Evolutionary conservation across 1,139 yeast genomes (phyloP).

Genomic region (Hyphopichia buzzinii): DNA sequence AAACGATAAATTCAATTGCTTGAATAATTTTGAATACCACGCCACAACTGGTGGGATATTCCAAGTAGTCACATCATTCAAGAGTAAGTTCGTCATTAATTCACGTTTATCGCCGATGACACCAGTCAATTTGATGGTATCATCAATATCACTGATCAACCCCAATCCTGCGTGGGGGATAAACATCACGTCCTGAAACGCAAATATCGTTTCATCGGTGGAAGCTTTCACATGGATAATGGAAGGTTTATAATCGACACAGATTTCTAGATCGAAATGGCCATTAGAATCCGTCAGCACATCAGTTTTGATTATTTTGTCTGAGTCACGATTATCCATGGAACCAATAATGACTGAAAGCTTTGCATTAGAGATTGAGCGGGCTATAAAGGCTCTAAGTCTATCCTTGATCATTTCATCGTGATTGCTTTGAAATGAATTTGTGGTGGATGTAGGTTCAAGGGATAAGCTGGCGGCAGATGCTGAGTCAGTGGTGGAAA

Average conservation of each 20-base stretch:
- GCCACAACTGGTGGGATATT: conserved; percentile 68
- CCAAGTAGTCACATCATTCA: conserved; percentile 64
- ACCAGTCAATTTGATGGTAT: conserved; percentile 88
- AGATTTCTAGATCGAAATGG: conserved; percentile 48
- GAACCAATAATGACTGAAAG: conserved; percentile 54
- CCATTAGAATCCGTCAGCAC: conserved; percentile 60
- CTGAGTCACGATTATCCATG: conserved; percentile 18
- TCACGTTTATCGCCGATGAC: conserved; percentile 85
- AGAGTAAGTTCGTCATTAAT: conserved; percentile 72
- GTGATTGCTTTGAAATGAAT: conserved; percentile 8
- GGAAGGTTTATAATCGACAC: conserved; percentile 55
- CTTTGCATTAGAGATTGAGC: conserved; percentile 54
- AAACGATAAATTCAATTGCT: conserved; percentile 48
- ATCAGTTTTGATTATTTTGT: conserved; percentile 20
- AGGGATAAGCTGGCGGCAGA: conserved; percentile 7
- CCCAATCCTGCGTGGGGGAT: conserved; percentile 57
- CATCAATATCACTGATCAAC: conserved; percentile 90
- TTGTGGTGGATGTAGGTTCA: conserved; percentile 6
- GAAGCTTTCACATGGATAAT: conserved; percentile 41
- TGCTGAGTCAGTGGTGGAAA: conserved; percentile 8
- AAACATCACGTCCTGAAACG: conserved; percentile 43
- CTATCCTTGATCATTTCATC: conserved; percentile 52
- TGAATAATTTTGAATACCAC: conserved; percentile 56
- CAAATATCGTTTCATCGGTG: conserved; percentile 44
- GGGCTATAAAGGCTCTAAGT: conserved; percentile 58